These are phyloP conservation scores for Mucor circinelloides DNA, from an alignment of 371 early-diverging fungal species.

Conservation along the genomic window DNA sequence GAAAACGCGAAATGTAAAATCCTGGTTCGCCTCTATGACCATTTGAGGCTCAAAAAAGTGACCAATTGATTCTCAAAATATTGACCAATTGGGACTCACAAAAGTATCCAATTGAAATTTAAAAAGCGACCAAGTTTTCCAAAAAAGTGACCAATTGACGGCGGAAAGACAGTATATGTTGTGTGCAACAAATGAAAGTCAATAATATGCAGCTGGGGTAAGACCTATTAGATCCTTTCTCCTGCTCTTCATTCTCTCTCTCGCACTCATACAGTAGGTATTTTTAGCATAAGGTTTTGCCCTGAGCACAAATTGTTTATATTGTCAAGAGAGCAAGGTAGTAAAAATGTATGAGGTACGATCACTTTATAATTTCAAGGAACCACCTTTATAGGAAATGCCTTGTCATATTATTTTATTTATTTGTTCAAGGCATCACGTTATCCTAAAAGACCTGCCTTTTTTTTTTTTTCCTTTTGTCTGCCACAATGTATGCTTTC, in stretches of 20 bases:
- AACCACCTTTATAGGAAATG: not conserved
- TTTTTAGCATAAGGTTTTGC: slow-evolving; percentile 5
- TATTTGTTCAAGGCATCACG: not conserved
- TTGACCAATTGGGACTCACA: no score
- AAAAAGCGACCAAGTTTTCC: no score
- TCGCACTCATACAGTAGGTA: not conserved
- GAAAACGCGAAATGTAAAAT: no score
- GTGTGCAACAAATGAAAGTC: not conserved
- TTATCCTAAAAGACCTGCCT: not conserved
- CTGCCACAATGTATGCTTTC: not conserved
- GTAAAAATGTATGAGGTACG: not conserved
- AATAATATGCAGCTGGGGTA: not conserved
- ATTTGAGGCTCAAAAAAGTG: no score
- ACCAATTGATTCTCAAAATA: no score
- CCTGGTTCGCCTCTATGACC: no score
- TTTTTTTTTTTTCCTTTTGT: no score
- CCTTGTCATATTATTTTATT: not conserved
- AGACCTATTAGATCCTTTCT: not conserved
- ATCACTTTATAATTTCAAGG: not conserved
- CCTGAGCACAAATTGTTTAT: not conserved
- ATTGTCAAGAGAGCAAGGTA: not conserved
- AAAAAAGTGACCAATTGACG: no score
- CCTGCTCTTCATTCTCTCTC: not conserved
- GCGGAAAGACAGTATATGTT: no score
- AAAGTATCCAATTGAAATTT: no score